Evolutionary conservation across 1,284 basidiomycete species (phyloP).

Genomic region (Sporisorium scitamineum): DNA sequence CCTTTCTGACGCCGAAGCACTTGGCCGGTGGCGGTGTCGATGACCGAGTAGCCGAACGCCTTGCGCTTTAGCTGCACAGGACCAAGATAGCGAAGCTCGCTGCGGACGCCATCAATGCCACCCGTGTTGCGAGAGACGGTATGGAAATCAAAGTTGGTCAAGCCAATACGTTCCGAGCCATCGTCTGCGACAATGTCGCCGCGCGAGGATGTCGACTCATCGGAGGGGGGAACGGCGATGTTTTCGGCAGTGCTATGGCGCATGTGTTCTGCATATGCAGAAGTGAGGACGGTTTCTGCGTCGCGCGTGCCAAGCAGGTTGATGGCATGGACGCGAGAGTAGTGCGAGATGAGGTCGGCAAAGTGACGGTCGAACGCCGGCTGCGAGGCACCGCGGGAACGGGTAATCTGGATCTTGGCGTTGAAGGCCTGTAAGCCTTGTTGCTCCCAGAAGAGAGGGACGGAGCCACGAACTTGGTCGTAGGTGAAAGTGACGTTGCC

Average conservation of each 20-base stretch:
- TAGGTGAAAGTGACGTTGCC: constrained; percentile 87
- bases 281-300: constrained; percentile 86
- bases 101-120: constrained; percentile 87
- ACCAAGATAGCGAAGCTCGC: constrained; percentile 77
- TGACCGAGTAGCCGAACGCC: constrained; percentile 81
- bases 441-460: constrained; percentile 91
- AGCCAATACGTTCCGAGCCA: constrained; percentile 64
- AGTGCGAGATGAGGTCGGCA: constrained; percentile 74
- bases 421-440: constrained; percentile 78
- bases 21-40: constrained; percentile 73
- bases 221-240: constrained; percentile 33
- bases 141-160: constrained; percentile 97
- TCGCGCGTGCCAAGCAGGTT: constrained; percentile 73
- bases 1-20: constrained; percentile 77
- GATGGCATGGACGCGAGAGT: constrained; percentile 60
- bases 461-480: constrained; percentile 91
- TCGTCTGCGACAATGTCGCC: constrained; percentile 31
- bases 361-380: constrained; percentile 96
- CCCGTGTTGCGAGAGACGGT: constrained; percentile 78
- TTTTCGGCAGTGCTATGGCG: constrained; percentile 50
- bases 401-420: constrained; percentile 71
- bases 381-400: constrained; percentile 90
- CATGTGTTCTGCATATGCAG: constrained; percentile 75
- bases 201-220: constrained; percentile 14
- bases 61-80: constrained; percentile 74